These are phyloP conservation scores for Moesziomyces sp. DNA, from an alignment of 1,284 basidiomycete species.

Conservation along the genomic window DNA sequence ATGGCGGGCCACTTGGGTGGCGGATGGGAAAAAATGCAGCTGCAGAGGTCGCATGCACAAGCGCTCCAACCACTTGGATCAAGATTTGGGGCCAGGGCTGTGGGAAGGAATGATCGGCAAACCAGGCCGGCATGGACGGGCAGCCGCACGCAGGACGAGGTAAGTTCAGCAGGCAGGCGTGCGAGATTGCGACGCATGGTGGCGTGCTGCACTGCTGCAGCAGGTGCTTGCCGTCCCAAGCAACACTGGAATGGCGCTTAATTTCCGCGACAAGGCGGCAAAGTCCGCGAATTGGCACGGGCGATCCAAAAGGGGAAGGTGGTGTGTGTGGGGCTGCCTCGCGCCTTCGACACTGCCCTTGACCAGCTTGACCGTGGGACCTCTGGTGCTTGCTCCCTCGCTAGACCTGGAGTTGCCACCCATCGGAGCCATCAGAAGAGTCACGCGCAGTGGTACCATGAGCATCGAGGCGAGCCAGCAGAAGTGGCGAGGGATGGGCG, in stretches of 20 bases:
- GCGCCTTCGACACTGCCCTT: neutral
- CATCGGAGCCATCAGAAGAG: neutral
- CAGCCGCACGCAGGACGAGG: neutral
- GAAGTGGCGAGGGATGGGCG: too few species aligned
- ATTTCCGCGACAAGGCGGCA: slow-evolving; percentile 1
- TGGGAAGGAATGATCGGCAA: slow-evolving; percentile 24
- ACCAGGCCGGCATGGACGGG: neutral
- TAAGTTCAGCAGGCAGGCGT: neutral
- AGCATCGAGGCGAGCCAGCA: too few species aligned
- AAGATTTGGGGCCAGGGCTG: slow-evolving; percentile 10
- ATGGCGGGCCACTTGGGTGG: slow-evolving; percentile 12
- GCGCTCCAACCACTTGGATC: slow-evolving; percentile 15
- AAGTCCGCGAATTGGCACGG: neutral
- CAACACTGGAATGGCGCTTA: slow-evolving; percentile 1
- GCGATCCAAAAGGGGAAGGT: slow-evolving; percentile 15
- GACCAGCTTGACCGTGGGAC: neutral
- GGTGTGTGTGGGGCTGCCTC: neutral
- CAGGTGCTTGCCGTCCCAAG: neutral
- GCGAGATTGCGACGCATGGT: slow-evolving; percentile 6
- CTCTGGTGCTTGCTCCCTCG: too few species aligned
- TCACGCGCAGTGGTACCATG: neutral
- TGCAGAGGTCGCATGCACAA: slow-evolving; percentile 1
- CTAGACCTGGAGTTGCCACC: neutral
- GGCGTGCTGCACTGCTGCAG: slow-evolving; percentile 17
- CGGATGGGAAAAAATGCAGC: slow-evolving; percentile 9